A percentile compares a stretch with the other conserved stretches of the same genome.
These are phyloP conservation scores for Cordia subcordata DNA, from an alignment of 257 asterid genomes.

Conservation along the genomic window DNA sequence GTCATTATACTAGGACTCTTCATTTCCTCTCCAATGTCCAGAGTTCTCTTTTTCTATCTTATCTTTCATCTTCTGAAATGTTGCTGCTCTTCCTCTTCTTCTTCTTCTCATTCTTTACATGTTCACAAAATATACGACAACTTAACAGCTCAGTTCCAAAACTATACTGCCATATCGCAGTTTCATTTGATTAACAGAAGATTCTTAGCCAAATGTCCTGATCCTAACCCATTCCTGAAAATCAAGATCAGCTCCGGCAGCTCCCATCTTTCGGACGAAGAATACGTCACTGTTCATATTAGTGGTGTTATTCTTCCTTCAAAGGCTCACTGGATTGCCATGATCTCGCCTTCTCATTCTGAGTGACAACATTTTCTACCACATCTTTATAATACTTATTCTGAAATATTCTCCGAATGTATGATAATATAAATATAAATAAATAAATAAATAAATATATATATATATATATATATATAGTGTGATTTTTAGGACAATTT, in stretches of 20 bases:
- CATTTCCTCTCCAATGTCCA: background rate
- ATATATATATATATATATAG: too few relatives aligned
- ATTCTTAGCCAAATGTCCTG: constrained; percentile 25
- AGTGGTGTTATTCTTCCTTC: constrained; percentile 54
- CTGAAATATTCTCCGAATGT: background rate
- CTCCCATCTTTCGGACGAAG: constrained; percentile 46
- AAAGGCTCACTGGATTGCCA: constrained; percentile 56
- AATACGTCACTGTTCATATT: constrained; percentile 41
- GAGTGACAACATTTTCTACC: constrained; percentile 32
- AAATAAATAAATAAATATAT: too few relatives aligned
- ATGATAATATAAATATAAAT: too few relatives aligned
- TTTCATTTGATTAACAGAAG: constrained; percentile 62
- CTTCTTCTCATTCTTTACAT: background rate
- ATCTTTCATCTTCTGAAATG: background rate
- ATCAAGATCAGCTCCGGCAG: constrained; percentile 19
- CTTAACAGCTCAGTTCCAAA: constrained; percentile 22
- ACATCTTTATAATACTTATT: background rate
- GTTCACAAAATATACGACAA: constrained; percentile 4
- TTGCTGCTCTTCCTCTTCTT: background rate
- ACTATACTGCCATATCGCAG: constrained; percentile 60
- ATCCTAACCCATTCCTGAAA: constrained; percentile 42
- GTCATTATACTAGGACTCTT: too few relatives aligned
- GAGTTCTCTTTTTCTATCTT: background rate
- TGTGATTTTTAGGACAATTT: too few relatives aligned
- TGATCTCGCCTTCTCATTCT: constrained; percentile 77